Evolutionary conservation across 306 rosid genomes (phyloP).

Genomic region (Cercis canadensis): DNA sequence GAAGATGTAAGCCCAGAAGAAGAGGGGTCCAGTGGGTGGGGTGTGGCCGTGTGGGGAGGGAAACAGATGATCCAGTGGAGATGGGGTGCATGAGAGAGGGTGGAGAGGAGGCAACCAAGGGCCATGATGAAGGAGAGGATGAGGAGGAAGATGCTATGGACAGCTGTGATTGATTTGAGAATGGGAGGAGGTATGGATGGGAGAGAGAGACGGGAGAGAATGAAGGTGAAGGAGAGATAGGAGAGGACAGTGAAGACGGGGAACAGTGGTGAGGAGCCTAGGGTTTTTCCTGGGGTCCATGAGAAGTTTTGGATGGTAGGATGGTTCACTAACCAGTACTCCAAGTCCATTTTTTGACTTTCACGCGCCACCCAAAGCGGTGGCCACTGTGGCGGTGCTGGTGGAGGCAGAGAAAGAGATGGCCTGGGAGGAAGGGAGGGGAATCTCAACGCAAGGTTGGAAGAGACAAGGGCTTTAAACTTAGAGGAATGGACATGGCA

Average conservation of each 20-base stretch:
- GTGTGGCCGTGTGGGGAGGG: constrained; percentile 52
- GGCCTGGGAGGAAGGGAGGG: not conserved
- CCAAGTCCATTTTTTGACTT: constrained; percentile 35
- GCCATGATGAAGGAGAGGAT: constrained; percentile 70
- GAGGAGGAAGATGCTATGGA: constrained; percentile 65
- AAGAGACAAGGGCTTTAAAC: not conserved
- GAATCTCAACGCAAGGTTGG: not conserved
- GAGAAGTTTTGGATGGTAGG: constrained; percentile 62
- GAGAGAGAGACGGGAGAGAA: constrained; percentile 42
- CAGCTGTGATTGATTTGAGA: constrained; percentile 57
- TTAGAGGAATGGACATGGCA: not conserved
- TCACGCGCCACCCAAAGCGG: not conserved
- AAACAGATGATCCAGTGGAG: constrained; percentile 56
- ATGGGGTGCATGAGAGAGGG: constrained; percentile 44
- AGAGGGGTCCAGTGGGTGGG: constrained; percentile 58
- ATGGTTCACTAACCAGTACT: constrained; percentile 62
- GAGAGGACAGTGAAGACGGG: constrained; percentile 44
- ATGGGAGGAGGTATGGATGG: constrained; percentile 20
- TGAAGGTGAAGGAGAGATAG: constrained; percentile 58
- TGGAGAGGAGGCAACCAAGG: constrained; percentile 62
- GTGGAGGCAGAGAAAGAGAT: not conserved
- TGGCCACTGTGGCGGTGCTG: not conserved
- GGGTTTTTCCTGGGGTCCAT: constrained; percentile 59
- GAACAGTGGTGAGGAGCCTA: constrained; percentile 53
- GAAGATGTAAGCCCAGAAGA: constrained; percentile 83